Percentiles rank a stretch among this genome's conserved stretches.
These are phyloP conservation scores for Tylopilus rubrobrunneus DNA, from an alignment of 768 basidiomycete genomes.

Conservation along the genomic window DNA sequence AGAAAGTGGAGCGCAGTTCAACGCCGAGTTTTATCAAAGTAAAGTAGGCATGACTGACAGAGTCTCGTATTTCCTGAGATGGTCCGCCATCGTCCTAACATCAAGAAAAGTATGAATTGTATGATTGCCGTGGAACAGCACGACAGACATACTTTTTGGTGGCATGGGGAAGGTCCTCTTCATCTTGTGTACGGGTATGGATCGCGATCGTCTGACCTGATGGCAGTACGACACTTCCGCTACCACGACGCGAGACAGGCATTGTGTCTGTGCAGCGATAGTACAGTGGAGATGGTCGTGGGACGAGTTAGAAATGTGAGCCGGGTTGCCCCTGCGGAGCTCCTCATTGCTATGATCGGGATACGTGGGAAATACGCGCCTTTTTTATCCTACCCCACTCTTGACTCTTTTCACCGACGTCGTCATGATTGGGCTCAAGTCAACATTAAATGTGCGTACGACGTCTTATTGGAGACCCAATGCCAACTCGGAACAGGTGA, in stretches of 20 bases:
- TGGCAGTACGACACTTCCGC: slow-evolving; percentile 67
- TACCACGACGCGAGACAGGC: slow-evolving; percentile 73
- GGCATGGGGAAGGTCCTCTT: slow-evolving; percentile 86
- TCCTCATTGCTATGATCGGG: background rate
- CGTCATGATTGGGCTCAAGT: slow-evolving; percentile 91
- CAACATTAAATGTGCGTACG: slow-evolving; percentile 72
- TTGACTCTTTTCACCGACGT: background rate
- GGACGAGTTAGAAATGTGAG: slow-evolving; percentile 9
- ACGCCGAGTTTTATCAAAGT: background rate
- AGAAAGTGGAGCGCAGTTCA: slow-evolving; percentile 2
- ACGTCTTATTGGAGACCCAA: background rate
- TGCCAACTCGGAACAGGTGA: slow-evolving; percentile 51
- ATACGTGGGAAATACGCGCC: slow-evolving; percentile 27
- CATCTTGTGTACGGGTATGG: slow-evolving; percentile 85
- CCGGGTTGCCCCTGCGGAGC: slow-evolving; percentile 15
- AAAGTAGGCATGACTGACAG: slow-evolving; percentile 48
- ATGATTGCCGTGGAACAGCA: background rate
- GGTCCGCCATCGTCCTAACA: slow-evolving; percentile 86
- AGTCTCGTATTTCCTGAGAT: slow-evolving; percentile 85
- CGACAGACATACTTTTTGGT: slow-evolving; percentile 72
- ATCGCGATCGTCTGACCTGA: slow-evolving; percentile 78
- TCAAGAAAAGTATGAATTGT: slow-evolving; percentile 4
- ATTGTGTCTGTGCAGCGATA: slow-evolving; percentile 33
- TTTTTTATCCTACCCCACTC: slow-evolving; percentile 6
- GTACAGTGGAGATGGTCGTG: slow-evolving; percentile 12